Conservation (phyloP, 2,329 filamentous ascomycete species). For the Coleophoma eucalyptorum region DNA sequence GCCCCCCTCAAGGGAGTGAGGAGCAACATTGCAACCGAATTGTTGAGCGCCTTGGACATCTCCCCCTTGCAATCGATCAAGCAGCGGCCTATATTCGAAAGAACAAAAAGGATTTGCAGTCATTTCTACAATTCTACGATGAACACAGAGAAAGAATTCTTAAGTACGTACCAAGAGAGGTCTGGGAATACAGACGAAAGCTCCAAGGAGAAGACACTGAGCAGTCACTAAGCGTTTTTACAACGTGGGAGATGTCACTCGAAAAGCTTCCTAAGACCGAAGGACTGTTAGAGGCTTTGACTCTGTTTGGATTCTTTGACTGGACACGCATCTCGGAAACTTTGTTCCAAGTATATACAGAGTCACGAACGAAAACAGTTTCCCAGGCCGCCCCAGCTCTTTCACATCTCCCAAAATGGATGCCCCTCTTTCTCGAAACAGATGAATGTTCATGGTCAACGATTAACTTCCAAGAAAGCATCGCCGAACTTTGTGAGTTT, state of each 20-base stretch:
- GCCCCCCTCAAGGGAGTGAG: too few species aligned
- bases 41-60: slow-evolving; percentile 8
- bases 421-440: too few species aligned
- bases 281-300: neutral
- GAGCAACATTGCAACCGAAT: neutral
- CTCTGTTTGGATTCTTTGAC: neutral
- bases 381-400: too few species aligned
- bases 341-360: neutral
- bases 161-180: neutral
- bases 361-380: neutral
- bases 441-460: too few species aligned
- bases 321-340: neutral
- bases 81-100: slow-evolving; percentile 4
- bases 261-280: neutral
- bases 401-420: too few species aligned
- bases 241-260: neutral
- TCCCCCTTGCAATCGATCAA: slow-evolving; percentile 16
- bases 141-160: neutral
- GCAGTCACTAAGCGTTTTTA: neutral
- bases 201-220: neutral
- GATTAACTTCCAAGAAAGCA: too few species aligned
- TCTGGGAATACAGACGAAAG: neutral
- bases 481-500: too few species aligned
- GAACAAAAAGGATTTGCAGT: neutral
- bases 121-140: neutral